phyloP scores from a whole-genome alignment of 129 eudicot genomes.

The Tagetes erecta region DNA sequence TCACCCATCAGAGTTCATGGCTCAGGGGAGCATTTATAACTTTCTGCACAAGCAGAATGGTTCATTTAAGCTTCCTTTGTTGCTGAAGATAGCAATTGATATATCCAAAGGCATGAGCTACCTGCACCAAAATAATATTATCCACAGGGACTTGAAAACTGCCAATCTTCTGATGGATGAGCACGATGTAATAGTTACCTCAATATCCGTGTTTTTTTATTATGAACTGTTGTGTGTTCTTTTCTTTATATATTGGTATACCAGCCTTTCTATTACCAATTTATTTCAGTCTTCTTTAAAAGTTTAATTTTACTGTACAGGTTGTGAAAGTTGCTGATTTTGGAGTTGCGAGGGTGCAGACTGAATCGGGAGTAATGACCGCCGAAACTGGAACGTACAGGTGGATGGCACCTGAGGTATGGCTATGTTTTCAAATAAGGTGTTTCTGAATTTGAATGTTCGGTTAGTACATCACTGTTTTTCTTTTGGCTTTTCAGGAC shows the following conservation, averaged over 20 bases:
- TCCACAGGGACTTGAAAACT: slow-evolving; percentile 81
- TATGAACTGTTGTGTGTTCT: neutral
- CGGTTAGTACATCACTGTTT: slow-evolving; percentile 8
- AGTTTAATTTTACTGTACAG: slow-evolving; percentile 24
- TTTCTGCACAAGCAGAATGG: slow-evolving; percentile 68
- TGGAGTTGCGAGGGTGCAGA: slow-evolving; percentile 80
- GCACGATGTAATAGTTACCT: slow-evolving; percentile 57
- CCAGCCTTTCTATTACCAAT: neutral
- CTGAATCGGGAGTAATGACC: slow-evolving; percentile 80
- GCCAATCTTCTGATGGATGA: slow-evolving; percentile 86
- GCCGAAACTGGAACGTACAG: slow-evolving; percentile 90
- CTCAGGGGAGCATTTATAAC: slow-evolving; percentile 65
- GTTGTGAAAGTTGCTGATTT: slow-evolving; percentile 89
- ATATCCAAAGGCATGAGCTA: slow-evolving; percentile 76
- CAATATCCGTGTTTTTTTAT: neutral
- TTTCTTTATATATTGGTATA: slow-evolving; percentile 13
- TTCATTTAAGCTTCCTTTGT: slow-evolving; percentile 56
- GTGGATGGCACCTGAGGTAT: slow-evolving; percentile 98
- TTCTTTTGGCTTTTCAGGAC: slow-evolving; percentile 15
- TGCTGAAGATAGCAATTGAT: slow-evolving; percentile 76
- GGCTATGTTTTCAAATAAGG: neutral
- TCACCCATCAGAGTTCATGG: slow-evolving; percentile 66
- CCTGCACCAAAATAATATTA: slow-evolving; percentile 70
- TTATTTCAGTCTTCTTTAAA: neutral
- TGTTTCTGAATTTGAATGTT: slow-evolving; percentile 8